phyloP scores from a whole-genome alignment of 495 filamentous ascomycete species.

The Penicillium roqueforti region DNA sequence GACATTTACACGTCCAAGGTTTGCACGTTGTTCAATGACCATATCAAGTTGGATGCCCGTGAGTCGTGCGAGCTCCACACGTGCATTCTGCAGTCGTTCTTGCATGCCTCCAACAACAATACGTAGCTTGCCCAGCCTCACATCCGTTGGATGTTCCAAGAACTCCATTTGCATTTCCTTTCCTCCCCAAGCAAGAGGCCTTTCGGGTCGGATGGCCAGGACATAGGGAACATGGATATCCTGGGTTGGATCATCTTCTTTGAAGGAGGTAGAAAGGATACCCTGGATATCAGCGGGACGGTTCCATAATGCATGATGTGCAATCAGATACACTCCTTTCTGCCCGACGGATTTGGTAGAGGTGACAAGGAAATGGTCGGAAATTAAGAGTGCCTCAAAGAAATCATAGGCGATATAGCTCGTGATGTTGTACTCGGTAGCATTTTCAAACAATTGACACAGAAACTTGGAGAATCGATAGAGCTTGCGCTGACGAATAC shows the following conservation, averaged over 20 bases:
- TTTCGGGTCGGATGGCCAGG: slow-evolving; percentile 78
- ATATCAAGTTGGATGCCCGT: slow-evolving; percentile 80
- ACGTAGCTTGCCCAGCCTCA: slow-evolving; percentile 81
- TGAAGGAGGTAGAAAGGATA: slow-evolving; percentile 83
- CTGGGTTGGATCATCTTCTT: slow-evolving; percentile 64
- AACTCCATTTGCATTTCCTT: slow-evolving; percentile 64
- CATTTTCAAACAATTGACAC: slow-evolving; percentile 90
- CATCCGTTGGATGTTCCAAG: slow-evolving; percentile 73
- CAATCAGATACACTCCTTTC: slow-evolving; percentile 76
- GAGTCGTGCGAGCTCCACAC: slow-evolving; percentile 67
- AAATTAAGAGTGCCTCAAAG: slow-evolving; percentile 74
- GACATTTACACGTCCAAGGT: slow-evolving; percentile 84
- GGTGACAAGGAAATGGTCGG: slow-evolving; percentile 75
- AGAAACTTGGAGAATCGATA: slow-evolving; percentile 84
- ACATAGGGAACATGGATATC: slow-evolving; percentile 74
- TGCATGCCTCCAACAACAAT: slow-evolving; percentile 87
- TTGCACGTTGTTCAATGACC: slow-evolving; percentile 86
- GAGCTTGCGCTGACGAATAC: slow-evolving; percentile 85
- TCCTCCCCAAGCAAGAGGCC: slow-evolving; percentile 77
- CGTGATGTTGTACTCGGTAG: slow-evolving; percentile 82
- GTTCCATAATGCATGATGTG: slow-evolving; percentile 70
- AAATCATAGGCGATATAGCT: slow-evolving; percentile 64
- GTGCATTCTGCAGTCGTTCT: slow-evolving; percentile 70
- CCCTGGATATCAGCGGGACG: slow-evolving; percentile 75
- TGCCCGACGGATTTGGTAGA: slow-evolving; percentile 58